These are phyloP conservation scores for Schizothecium vesticola DNA, from an alignment of 495 filamentous ascomycete genomes.

Conservation along the genomic window DNA sequence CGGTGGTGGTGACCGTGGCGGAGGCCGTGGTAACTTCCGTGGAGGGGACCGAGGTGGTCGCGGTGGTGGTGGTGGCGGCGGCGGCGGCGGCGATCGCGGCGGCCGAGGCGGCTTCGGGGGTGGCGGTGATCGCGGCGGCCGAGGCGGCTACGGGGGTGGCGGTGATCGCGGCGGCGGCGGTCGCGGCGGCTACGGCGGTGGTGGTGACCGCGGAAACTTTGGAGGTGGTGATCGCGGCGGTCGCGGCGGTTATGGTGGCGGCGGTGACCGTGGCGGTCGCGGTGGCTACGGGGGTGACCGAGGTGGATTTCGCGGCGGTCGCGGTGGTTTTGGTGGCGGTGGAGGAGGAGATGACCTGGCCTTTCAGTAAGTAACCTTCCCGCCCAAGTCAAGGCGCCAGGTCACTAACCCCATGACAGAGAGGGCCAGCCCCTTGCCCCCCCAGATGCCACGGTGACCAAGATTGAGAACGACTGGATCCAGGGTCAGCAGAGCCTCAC, in stretches of 20 bases:
- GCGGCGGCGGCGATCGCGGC: neutral
- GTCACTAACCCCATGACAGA: conserved; percentile 3
- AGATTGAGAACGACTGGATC: conserved; percentile 34
- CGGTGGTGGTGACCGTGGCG: conserved; percentile 2
- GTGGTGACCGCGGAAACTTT: conserved; percentile 14
- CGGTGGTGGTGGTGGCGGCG: neutral
- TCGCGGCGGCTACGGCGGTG: conserved; percentile 15
- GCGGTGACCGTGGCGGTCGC: conserved; percentile 14
- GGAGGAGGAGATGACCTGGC: conserved; percentile 20
- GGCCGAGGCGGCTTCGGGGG: conserved; percentile 15
- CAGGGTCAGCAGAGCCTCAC: conserved; percentile 20
- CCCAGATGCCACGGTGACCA: conserved; percentile 28
- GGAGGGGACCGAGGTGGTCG: conserved; percentile 2
- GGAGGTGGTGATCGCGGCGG: conserved; percentile 23
- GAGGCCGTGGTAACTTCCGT: neutral
- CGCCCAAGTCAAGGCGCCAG: neutral
- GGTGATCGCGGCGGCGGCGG: conserved; percentile 9
- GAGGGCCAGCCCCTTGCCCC: conserved; percentile 9
- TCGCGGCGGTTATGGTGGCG: neutral
- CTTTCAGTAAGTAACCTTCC: conserved; percentile 27
- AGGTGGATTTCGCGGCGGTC: conserved; percentile 14
- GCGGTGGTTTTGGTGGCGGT: conserved; percentile 10
- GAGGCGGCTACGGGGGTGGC: conserved; percentile 19
- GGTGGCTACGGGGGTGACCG: conserved; percentile 11
- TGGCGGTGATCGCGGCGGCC: conserved; percentile 11